Evolutionary conservation across 2,329 filamentous ascomycete genomes (phyloP).

Genomic region (Chalara sp.): DNA sequence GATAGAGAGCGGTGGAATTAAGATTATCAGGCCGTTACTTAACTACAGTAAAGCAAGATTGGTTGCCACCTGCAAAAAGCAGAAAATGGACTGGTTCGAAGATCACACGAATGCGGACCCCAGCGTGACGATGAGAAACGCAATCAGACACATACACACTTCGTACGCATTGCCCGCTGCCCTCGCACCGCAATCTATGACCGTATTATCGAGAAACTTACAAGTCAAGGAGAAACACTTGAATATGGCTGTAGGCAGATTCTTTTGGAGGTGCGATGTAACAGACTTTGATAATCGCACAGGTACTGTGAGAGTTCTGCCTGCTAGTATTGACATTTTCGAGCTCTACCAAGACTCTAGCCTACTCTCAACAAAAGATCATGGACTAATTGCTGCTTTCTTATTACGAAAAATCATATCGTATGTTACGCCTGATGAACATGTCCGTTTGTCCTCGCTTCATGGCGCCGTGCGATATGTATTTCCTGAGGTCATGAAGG

Average conservation of each 20-base stretch:
- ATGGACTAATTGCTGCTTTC: slow-evolving; percentile 30
- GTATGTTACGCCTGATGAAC: slow-evolving; percentile 39
- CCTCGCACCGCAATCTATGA: slow-evolving; percentile 56
- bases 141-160: slow-evolving; percentile 61
- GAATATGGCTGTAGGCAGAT: slow-evolving; percentile 44
- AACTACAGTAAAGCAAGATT: slow-evolving; percentile 65
- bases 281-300: slow-evolving; percentile 22
- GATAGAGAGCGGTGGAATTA: slow-evolving; percentile 57
- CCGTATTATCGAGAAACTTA: slow-evolving; percentile 51
- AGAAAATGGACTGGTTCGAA: slow-evolving; percentile 68
- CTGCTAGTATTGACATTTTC: slow-evolving; percentile 1
- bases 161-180: slow-evolving; percentile 59
- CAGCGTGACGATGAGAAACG: slow-evolving; percentile 74
- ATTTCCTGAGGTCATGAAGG: slow-evolving; percentile 29
- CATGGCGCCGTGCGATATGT: slow-evolving; percentile 32
- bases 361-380: neutral
- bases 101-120: slow-evolving; percentile 76
- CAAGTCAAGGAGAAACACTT: slow-evolving; percentile 36
- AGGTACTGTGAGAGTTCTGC: slow-evolving; percentile 26
- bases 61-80: slow-evolving; percentile 66
- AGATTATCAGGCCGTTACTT: slow-evolving; percentile 63
- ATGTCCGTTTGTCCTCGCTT: slow-evolving; percentile 36
- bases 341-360: slow-evolving; percentile 3
- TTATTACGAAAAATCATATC: slow-evolving; percentile 41
- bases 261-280: slow-evolving; percentile 43